Evolutionary conservation across 768 basidiomycete genomes (phyloP).

Genomic region (Tubosaeta sp.): DNA sequence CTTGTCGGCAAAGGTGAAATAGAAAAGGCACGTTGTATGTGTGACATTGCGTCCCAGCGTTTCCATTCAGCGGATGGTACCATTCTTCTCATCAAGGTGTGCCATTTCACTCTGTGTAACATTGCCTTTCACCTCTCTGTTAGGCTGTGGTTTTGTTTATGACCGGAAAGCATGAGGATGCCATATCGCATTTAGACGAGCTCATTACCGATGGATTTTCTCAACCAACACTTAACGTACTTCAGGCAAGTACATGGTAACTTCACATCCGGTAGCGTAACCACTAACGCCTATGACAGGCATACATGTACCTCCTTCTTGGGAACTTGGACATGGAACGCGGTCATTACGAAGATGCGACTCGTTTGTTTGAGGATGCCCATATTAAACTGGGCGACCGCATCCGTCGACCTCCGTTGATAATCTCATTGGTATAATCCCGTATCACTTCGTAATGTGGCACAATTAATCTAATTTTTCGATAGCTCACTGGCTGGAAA

Average conservation of each 20-base stretch:
- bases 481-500: too few species aligned
- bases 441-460: too few species aligned
- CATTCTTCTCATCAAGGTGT: slow-evolving; percentile 1
- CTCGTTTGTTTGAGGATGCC: too few species aligned
- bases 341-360: too few species aligned
- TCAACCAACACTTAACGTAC: neutral
- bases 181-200: slow-evolving; percentile 2
- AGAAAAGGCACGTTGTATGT: neutral
- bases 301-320: too few species aligned
- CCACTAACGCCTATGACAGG: too few species aligned
- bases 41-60: neutral
- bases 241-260: neutral
- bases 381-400: too few species aligned
- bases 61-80: neutral
- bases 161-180: neutral
- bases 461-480: too few species aligned
- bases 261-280: neutral
- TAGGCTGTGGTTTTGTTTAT: neutral
- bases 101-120: too few species aligned
- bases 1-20: neutral
- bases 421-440: too few species aligned
- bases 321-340: neutral
- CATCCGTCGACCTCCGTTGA: neutral
- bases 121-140: neutral
- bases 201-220: neutral